Evolutionary conservation across 331 rosid genomes (phyloP).

Genomic region (Rhamnella rubrinervis): DNA sequence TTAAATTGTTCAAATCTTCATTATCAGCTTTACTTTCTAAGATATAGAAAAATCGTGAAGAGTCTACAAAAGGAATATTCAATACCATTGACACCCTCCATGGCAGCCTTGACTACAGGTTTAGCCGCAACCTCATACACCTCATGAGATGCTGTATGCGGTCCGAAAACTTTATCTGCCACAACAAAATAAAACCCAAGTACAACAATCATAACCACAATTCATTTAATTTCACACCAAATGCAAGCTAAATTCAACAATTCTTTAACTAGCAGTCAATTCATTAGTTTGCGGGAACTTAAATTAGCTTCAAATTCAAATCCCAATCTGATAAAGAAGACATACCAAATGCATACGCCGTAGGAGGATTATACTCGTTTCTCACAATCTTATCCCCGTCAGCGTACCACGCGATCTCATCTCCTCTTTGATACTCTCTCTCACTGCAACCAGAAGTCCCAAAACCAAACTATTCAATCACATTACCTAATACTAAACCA

Average conservation of each 20-base stretch:
- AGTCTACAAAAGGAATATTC: slow-evolving; percentile 1
- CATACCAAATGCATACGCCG: slow-evolving; percentile 95
- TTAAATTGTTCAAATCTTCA: not conserved
- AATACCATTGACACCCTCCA: slow-evolving; percentile 98
- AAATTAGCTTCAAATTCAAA: slow-evolving; percentile 21
- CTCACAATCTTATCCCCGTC: slow-evolving; percentile 94
- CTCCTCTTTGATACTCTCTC: slow-evolving; percentile 93
- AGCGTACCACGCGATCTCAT: slow-evolving; percentile 93
- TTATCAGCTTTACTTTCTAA: not conserved
- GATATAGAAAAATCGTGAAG: not conserved
- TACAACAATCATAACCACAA: slow-evolving; percentile 26
- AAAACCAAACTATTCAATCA: slow-evolving; percentile 30
- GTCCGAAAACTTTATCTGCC: slow-evolving; percentile 98
- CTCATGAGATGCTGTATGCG: slow-evolving; percentile 65
- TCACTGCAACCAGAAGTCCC: slow-evolving; percentile 67
- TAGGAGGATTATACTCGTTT: slow-evolving; percentile 84
- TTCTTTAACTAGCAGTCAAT: not conserved
- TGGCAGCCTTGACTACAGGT: slow-evolving; percentile 95
- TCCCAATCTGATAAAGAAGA: not conserved
- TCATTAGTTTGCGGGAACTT: slow-evolving; percentile 14
- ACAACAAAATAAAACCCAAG: slow-evolving; percentile 31
- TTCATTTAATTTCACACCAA: slow-evolving; percentile 7
- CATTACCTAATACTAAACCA: slow-evolving; percentile 27
- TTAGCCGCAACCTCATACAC: slow-evolving; percentile 97
- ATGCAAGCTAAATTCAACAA: slow-evolving; percentile 10